Base-by-base conservation (phyloP, 371 early-diverging fungal species). In the Zopfochytrium polystomum region DNA sequence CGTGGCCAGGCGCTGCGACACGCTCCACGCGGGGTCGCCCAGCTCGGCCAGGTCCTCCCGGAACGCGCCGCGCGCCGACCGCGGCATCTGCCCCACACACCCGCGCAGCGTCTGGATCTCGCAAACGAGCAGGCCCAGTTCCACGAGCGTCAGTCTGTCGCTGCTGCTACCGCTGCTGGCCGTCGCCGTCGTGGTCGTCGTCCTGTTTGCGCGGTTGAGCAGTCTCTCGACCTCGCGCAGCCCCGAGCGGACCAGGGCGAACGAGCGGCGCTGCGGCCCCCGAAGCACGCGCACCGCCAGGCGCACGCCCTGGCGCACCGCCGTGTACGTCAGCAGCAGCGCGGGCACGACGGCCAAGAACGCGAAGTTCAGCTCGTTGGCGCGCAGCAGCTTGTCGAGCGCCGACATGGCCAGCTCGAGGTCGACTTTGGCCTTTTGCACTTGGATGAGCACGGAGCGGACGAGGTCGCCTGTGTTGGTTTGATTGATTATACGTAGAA, bases 331-430 rank as follows among this genome's bases (percentile, higher is more conserved):
- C 3, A 85, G 51, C 23, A 75, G 35, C 3, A 83, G 58, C 1
- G 83, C 70, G 0, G 86, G 88, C 1, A 84, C 67, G 6, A 80
- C 73, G 6, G 82, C 80, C 42, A 96, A 65, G 62, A 96, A 84
- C 11, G 91, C 89, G 82, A 97, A 97, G 62, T 96, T 97, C 53
- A 97, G 84, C 68, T 97, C 96, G 73, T 97, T 96, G 0, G 96
- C 86, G 63, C 87, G 84, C 46, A 97, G 80, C 31, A 97, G 84
- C 64, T 94, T 91, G 73, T 97, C 96, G 22, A 97, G 66, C 0
- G 94, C 96, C 0, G 89, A 79, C 90, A 96, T 89, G 27, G 95
- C 93, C 7, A 90, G 71, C 54, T 90, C 93, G 13, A 91, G 82
- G 71, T 96, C 95, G 1, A 97, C 95, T 65, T 79, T 79, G 1